These are phyloP conservation scores for Fusarium brevicatenulatum DNA, from an alignment of 2,329 filamentous ascomycete genomes.

Conservation along the genomic window DNA sequence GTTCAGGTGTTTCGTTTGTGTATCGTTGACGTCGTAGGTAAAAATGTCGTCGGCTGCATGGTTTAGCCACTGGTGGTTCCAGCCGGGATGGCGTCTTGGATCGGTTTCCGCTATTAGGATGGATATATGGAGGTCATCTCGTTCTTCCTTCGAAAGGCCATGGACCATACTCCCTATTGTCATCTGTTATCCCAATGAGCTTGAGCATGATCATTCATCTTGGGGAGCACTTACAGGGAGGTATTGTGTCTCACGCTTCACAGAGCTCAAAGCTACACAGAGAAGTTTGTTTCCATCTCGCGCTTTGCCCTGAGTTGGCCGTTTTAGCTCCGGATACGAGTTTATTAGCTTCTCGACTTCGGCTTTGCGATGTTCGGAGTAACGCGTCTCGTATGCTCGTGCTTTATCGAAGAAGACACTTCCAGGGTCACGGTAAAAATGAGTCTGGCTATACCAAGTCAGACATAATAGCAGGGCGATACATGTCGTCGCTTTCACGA, in stretches of 20 bases:
- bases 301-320: neutral
- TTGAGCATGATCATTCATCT: fast-evolving
- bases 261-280: constrained; percentile 12
- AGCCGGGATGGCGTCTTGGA: constrained; percentile 6
- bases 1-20: neutral
- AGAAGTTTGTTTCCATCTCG: neutral
- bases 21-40: neutral
- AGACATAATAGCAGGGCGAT: constrained; percentile 4
- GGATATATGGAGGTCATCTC: constrained; percentile 12
- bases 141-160: constrained; percentile 5
- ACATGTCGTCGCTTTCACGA: neutral
- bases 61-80: constrained; percentile 14
- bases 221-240: neutral
- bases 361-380: neutral
- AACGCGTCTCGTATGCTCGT: constrained; percentile 11
- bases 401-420: constrained; percentile 18
- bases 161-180: constrained; percentile 20
- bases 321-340: neutral
- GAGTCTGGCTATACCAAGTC: constrained; percentile 1
- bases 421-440: constrained; percentile 22
- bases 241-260: constrained; percentile 19
- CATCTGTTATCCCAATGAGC: neutral
- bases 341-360: neutral
- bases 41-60: constrained; percentile 10
- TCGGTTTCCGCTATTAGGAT: constrained; percentile 21